Base-by-base conservation (phyloP, 371 early-diverging fungal genomes). In the Smittium mucronatum region DNA sequence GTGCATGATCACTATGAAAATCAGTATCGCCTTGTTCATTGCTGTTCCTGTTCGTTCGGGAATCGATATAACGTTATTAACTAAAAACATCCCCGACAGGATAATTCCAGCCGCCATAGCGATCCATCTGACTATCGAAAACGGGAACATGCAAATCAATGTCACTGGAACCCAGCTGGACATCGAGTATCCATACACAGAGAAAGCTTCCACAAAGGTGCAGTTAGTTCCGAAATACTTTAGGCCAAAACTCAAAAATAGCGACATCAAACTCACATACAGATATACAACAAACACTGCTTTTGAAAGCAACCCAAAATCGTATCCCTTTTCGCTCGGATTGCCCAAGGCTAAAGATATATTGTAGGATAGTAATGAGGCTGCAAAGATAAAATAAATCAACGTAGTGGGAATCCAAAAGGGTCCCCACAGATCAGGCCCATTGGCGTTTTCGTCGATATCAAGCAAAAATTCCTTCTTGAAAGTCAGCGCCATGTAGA, bases 371-470 rank as follows among this genome's bases (percentile, higher is more conserved):
- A 97, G 81, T 15, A 91, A 90, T 0, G 91, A 90, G 28, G 93
- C 88, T 25, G 93, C 93, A 80, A 95, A 97, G 25, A 95, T 84
- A 30, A 85, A 74, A 73, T 96, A 93, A 25, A 97, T 87, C 31
- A 95, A 92, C 0, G 95, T 93, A 0, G 96, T 96, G 0, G 95
- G 78, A 63, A 97, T 89, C 97, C 97, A 97, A 77, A 96, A 94
- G 0, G 97, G 96, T 1, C 93, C 91, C 81, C 89, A 93, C 34
- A 93, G 80, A 70, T 93, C 93, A 0, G 87, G 88, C n/a, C 59
- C 59, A 26, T 59, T 28, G 2, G 59, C 59, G 70, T 88, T 88
- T 5, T 68, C 67, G 36, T 76, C 74, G 57, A 88, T 73, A 30
- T 71, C 73, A 35, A 77, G 72, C 31, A 83, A 70, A 47, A 82